Percentiles rank a stretch among this genome's conserved stretches.
Conservation (phyloP, 805 yeast genomes). For the Teunomyces tritomae region DNA sequence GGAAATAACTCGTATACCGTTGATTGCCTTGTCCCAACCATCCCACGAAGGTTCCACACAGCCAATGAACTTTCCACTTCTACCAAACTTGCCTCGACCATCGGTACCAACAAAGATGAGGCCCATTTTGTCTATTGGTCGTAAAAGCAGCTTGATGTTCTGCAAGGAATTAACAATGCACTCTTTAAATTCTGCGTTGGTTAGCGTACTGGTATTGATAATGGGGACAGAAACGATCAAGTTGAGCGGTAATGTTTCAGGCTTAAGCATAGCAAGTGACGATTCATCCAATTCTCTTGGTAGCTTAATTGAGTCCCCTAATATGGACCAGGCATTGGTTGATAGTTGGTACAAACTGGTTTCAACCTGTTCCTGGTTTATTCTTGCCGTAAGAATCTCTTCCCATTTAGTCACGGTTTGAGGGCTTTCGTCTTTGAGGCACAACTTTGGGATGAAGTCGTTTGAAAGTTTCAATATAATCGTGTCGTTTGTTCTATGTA, state of each 20-base stretch:
- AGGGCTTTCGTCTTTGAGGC: constrained; percentile 25
- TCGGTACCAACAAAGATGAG: constrained; percentile 47
- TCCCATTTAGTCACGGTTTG: constrained; percentile 43
- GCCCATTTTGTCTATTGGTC: constrained; percentile 44
- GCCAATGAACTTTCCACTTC: constrained; percentile 46
- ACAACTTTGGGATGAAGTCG: constrained; percentile 44
- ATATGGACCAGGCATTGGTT: constrained; percentile 47
- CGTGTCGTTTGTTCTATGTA: constrained; percentile 20
- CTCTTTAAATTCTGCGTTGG: constrained; percentile 26
- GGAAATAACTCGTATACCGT: constrained; percentile 30
- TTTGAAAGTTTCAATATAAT: constrained; percentile 38
- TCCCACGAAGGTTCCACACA: constrained; percentile 44
- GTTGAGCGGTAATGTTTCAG: constrained; percentile 39
- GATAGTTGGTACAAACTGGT: constrained; percentile 43
- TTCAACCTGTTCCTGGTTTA: constrained; percentile 6
- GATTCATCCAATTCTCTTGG: constrained; percentile 41
- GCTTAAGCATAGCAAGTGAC: constrained; percentile 37
- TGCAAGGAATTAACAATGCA: constrained; percentile 22
- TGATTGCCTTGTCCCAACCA: constrained; percentile 47
- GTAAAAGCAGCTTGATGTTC: constrained; percentile 24
- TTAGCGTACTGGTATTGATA: constrained; percentile 25
- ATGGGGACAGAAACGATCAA: constrained; percentile 44
- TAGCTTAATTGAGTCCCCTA: constrained; percentile 27
- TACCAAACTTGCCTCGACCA: constrained; percentile 35
- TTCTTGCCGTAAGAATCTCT: constrained; percentile 13